Evolutionary conservation across 1,139 yeast genomes (phyloP).

Genomic region (Kodamaea sp.): DNA sequence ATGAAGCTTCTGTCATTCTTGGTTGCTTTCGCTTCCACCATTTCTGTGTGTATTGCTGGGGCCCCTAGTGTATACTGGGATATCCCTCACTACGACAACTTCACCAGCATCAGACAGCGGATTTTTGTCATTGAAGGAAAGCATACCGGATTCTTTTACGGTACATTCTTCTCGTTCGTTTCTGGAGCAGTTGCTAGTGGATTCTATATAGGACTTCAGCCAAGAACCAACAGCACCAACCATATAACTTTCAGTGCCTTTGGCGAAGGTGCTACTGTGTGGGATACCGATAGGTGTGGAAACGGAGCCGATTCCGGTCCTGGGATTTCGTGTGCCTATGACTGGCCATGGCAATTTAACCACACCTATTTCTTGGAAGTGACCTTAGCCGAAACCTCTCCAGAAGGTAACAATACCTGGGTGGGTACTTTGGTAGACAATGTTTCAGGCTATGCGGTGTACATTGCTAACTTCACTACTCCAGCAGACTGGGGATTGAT

Average conservation of each 20-base stretch:
- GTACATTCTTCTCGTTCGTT: background rate
- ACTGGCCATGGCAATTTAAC: conserved; percentile 8
- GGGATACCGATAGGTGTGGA: conserved; percentile 3
- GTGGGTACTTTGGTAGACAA: conserved; percentile 5
- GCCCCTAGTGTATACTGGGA: no score
- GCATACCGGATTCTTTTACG: conserved; percentile 1
- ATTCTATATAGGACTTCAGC: conserved; percentile 5
- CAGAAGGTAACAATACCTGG: conserved; percentile 5
- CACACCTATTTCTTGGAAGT: conserved; percentile 5
- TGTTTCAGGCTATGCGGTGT: no score
- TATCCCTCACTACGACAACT: no score
- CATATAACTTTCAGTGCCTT: conserved; percentile 5
- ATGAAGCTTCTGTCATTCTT: no score
- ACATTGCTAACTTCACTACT: no score
- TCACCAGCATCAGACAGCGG: no score
- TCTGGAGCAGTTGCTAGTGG: no score
- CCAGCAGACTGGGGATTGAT: no score
- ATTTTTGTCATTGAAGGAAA: background rate
- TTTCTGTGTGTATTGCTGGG: no score
- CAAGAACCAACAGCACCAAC: background rate
- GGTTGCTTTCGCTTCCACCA: no score
- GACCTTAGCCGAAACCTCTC: background rate
- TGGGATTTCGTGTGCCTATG: conserved; percentile 6
- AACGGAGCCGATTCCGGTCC: conserved; percentile 6
- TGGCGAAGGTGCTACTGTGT: conserved; percentile 5